Base-by-base conservation (phyloP, 2,329 filamentous ascomycete species). In the Achaetomium macrosporum region DNA sequence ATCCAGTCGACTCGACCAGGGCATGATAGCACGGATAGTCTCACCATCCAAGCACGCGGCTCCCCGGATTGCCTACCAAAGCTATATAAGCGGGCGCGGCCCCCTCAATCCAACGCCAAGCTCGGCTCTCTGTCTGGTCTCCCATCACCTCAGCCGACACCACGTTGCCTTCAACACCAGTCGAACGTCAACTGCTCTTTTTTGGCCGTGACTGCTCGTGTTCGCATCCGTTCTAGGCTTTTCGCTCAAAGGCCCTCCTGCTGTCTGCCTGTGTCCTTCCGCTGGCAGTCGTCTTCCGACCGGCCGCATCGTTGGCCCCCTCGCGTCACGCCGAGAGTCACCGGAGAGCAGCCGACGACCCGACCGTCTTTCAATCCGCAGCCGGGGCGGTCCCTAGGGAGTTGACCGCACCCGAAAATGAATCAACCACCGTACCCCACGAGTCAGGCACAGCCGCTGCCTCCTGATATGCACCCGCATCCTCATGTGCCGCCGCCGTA, bases 341-440 rank as follows among this genome's bases (percentile, higher is more conserved):
- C 36, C 13, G 13, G 15, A 43, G 16, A n/a, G 20, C 42, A 52
- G 33, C 39, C 31, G 37, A 47, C 43, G 30, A 41, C n/a, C 11
- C 37, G 17, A 44, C 31, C 33, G 35, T 16, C 36, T 41, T n/a
- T 36, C 29, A 35, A 48, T 33, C 39, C 49, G 44, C 50, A 44
- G 36, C 39, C 43, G 50, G 50, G 53, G 36, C 48, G 45, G 51
- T 54, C 47, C 48, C 36, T 29, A 51, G 51, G 54, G 51, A 46
- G 48, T 49, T 51, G 55, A 57, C 47, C 17, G 42, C 52, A 46
- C 43, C 36, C 31, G 29, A 46, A 55, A 49, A 60, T 60, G 58
- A 50, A 59, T 47, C 57, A 59, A 45, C 52, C 57, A 37, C 56
- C 58, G 36, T 60, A 60, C 35, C 29, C 58, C 40, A 43, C 58